These are phyloP conservation scores for Porcisia hertigi DNA, from an alignment of 208 protist genomes.

Conservation along the genomic window DNA sequence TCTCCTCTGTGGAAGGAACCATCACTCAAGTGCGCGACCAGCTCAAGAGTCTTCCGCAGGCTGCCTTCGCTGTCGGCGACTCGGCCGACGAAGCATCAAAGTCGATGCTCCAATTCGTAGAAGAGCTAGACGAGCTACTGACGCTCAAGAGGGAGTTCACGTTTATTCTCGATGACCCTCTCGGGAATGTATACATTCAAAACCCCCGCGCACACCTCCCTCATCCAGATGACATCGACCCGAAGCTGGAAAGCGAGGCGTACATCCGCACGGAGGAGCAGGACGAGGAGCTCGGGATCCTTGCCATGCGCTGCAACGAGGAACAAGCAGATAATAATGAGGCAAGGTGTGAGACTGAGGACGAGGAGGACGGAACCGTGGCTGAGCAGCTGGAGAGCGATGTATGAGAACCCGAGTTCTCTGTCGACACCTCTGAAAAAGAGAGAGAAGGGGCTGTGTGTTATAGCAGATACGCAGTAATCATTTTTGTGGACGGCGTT, in stretches of 20 bases:
- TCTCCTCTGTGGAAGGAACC: slow-evolving; percentile 94
- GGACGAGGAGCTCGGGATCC: slow-evolving; percentile 93
- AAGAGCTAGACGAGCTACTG: slow-evolving; percentile 76
- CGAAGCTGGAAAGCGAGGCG: slow-evolving; percentile 67
- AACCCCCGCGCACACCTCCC: slow-evolving; percentile 88
- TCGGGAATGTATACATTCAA: slow-evolving; percentile 93
- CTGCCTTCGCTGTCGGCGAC: slow-evolving; percentile 74
- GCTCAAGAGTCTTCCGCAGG: slow-evolving; percentile 80
- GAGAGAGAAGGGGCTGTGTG: neutral
- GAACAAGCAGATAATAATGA: neutral
- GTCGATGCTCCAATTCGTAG: slow-evolving; percentile 79
- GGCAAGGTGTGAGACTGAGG: slow-evolving; percentile 1
- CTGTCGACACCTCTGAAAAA: neutral
- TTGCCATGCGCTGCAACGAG: slow-evolving; percentile 65
- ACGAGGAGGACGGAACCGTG: neutral
- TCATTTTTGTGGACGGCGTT: neutral
- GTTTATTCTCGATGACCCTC: slow-evolving; percentile 93
- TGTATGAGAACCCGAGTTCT: neutral
- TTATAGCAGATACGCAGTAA: neutral
- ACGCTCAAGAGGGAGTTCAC: slow-evolving; percentile 81
- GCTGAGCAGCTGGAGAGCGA: neutral
- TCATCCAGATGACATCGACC: slow-evolving; percentile 86
- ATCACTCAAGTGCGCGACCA: slow-evolving; percentile 87
- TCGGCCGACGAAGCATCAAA: slow-evolving; percentile 63
- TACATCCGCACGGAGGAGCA: slow-evolving; percentile 92